These are phyloP conservation scores for Colletotrichum aenigma DNA, from an alignment of 2,329 filamentous ascomycete species.

Conservation along the genomic window DNA sequence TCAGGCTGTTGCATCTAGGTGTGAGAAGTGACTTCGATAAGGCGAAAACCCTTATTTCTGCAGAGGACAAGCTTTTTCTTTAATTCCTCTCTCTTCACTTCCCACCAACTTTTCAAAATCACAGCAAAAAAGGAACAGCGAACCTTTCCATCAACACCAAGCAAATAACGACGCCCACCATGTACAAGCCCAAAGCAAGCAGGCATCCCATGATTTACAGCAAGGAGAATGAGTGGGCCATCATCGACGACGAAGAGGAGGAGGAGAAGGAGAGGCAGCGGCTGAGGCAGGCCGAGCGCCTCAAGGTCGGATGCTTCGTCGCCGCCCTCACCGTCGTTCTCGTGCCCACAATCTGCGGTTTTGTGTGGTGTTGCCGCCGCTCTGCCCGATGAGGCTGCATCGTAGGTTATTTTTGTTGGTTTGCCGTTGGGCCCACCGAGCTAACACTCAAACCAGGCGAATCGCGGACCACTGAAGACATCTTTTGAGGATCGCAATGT, in stretches of 20 bases:
- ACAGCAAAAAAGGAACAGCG: background rate
- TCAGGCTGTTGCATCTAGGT: background rate
- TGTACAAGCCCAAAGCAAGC: background rate
- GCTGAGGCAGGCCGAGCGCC: background rate
- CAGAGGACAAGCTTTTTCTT: background rate
- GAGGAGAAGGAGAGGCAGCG: conserved; percentile 3
- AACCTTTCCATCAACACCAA: background rate
- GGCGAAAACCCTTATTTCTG: background rate
- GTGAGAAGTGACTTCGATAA: background rate
- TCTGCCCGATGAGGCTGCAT: background rate
- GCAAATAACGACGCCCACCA: background rate
- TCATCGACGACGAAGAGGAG: conserved; percentile 18
- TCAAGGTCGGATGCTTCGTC: background rate
- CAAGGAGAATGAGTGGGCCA: conserved; percentile 20
- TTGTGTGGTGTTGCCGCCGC: background rate
- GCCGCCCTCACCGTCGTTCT: conserved; percentile 10
- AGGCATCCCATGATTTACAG: background rate
- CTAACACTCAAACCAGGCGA: background rate
- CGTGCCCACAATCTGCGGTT: conserved; percentile 5
- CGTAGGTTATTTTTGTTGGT: background rate
- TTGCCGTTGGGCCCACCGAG: background rate
- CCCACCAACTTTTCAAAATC: background rate
- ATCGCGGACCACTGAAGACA: background rate
- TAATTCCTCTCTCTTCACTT: background rate
- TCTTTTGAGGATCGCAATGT: background rate